A percentile compares a stretch with the other conserved stretches of the same genome.
Conservation (phyloP, 257 asterid species). For the Ilex aquifolium region DNA sequence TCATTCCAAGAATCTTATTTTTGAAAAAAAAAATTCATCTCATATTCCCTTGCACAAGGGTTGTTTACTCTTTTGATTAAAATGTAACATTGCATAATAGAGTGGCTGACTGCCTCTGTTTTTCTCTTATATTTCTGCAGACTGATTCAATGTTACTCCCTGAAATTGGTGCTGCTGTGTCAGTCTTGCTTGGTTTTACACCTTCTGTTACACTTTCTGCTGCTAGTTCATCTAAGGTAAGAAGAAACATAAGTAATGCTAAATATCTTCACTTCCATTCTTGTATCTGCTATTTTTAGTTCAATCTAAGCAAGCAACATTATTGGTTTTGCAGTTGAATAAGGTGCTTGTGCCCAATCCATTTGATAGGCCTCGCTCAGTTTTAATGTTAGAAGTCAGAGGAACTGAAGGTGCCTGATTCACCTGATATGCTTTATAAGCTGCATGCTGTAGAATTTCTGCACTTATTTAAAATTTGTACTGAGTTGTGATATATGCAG, state of each 20-base stretch:
- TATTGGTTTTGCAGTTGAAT: constrained; percentile 53
- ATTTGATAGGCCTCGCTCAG: constrained; percentile 78
- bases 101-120: neutral
- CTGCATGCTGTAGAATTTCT: neutral
- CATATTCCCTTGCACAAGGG: neutral
- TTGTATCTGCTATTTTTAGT: neutral
- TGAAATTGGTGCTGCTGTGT: constrained; percentile 72
- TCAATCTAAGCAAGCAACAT: neutral
- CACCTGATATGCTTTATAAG: constrained; percentile 3
- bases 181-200: constrained; percentile 85
- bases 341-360: constrained; percentile 89
- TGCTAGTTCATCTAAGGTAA: constrained; percentile 80
- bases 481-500: constrained; percentile 28
- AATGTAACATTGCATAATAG: neutral
- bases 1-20: too few relatives aligned
- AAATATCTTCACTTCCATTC: neutral
- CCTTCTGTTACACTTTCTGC: constrained; percentile 65
- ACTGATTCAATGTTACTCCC: constrained; percentile 47
- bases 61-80: constrained; percentile 6
- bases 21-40: too few relatives aligned
- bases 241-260: constrained; percentile 3
- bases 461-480: constrained; percentile 8
- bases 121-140: constrained; percentile 37
- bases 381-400: constrained; percentile 66
- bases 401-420: constrained; percentile 63